Percentiles rank a stretch among this genome's conserved stretches.
phyloP scores from a whole-genome alignment of 495 filamentous ascomycete genomes.

The Hypoxylon rickii region DNA sequence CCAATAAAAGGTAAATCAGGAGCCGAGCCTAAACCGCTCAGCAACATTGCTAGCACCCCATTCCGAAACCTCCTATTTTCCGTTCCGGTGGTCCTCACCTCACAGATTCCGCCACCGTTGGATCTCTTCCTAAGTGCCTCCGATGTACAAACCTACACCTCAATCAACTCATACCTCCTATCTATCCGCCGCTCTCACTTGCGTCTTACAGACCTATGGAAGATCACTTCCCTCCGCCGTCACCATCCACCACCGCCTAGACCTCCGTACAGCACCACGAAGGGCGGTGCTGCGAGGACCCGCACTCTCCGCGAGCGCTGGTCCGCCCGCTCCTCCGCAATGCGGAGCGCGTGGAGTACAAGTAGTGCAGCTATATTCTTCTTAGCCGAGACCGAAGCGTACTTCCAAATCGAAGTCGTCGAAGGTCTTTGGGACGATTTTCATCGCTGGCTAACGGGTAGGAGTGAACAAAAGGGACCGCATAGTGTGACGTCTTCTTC shows the following conservation, averaged over 20 bases:
- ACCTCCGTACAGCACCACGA: conserved; percentile 64
- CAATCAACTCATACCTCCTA: conserved; percentile 84
- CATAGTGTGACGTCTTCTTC: conserved; percentile 9
- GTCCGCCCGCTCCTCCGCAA: conserved; percentile 60
- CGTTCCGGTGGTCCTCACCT: conserved; percentile 68
- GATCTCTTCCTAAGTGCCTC: conserved; percentile 81
- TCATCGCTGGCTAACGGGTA: conserved; percentile 51
- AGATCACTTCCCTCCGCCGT: conserved; percentile 74
- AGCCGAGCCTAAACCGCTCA: conserved; percentile 30
- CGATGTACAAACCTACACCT: conserved; percentile 78
- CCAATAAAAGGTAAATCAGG: conserved; percentile 35
- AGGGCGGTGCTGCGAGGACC: conserved; percentile 59
- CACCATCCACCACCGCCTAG: conserved; percentile 71
- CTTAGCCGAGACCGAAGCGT: conserved; percentile 79
- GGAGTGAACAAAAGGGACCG: conserved; percentile 26
- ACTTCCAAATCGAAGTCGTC: conserved; percentile 89
- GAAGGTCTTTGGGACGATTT: conserved; percentile 76
- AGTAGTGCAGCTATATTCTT: conserved; percentile 83
- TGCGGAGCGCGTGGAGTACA: conserved; percentile 86
- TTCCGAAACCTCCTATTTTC: conserved; percentile 88
- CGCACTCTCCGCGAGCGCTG: conserved; percentile 61
- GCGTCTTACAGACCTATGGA: conserved; percentile 81
- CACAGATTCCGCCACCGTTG: conserved; percentile 77
- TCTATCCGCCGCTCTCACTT: conserved; percentile 82
- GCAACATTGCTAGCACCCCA: conserved; percentile 47